Conservation (phyloP, 768 basidiomycete species). For the Candolleomyces aberdarensis region DNA sequence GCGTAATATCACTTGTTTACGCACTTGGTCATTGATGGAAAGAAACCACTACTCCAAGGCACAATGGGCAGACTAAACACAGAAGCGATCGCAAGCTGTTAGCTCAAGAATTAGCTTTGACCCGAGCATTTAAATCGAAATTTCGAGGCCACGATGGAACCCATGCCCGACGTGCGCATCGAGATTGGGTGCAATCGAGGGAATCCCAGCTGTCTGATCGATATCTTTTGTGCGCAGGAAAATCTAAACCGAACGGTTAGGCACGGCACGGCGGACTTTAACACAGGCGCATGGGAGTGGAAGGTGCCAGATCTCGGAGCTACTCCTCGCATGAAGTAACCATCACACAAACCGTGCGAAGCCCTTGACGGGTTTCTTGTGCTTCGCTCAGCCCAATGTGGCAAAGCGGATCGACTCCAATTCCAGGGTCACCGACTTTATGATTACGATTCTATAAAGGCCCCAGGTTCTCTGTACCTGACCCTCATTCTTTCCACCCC, state of each 20-base stretch:
- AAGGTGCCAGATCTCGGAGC: not conserved
- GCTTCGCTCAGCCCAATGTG: conserved; percentile 1
- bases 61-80: not conserved
- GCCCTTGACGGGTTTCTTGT: not conserved
- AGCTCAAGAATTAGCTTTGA: conserved; percentile 1
- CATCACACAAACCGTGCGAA: conserved; percentile 8
- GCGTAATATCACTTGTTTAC: no score
- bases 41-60: not conserved
- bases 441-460: conserved; percentile 27
- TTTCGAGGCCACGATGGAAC: not conserved
- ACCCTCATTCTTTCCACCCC: conserved; percentile 17
- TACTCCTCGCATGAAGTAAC: not conserved
- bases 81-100: not conserved
- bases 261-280: not conserved
- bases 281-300: not conserved
- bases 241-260: not conserved
- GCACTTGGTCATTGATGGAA: no score
- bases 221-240: not conserved
- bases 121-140: not conserved
- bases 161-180: not conserved
- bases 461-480: conserved; percentile 15
- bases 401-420: conserved; percentile 30
- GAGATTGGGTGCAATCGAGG: not conserved
- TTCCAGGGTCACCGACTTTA: not conserved
- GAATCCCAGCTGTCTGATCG: no score